phyloP scores from a whole-genome alignment of 768 basidiomycete genomes.

The Trametes cubensis region DNA sequence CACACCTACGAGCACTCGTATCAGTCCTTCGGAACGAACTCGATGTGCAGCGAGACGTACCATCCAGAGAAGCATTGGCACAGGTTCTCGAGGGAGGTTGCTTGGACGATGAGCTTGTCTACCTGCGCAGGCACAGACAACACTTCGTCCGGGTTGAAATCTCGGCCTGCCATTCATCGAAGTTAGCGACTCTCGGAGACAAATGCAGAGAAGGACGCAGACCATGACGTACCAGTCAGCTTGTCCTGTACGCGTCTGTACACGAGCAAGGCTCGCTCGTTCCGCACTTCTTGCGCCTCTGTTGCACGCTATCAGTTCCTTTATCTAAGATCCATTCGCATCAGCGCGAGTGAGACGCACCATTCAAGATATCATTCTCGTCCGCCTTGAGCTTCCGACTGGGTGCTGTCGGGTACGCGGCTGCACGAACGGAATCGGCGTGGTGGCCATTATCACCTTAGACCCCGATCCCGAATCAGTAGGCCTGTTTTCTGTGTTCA shows the following conservation, averaged over 20 bases:
- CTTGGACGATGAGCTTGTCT: constrained; percentile 89
- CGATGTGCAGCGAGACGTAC: constrained; percentile 42
- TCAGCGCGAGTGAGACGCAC: constrained; percentile 44
- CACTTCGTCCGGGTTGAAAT: constrained; percentile 84
- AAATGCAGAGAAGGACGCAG: neutral
- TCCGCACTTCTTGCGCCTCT: constrained; percentile 82
- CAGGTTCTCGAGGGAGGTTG: constrained; percentile 91
- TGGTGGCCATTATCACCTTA: constrained; percentile 19
- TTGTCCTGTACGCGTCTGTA: constrained; percentile 96
- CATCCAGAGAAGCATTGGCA: constrained; percentile 97
- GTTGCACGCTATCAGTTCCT: constrained; percentile 30
- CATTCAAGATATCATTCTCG: constrained; percentile 92
- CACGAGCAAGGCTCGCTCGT: constrained; percentile 86
- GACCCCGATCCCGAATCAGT: neutral
- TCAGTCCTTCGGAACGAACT: neutral
- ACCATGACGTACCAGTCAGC: constrained; percentile 68
- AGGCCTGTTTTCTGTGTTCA: neutral
- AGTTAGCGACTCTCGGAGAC: neutral
- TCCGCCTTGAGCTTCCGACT: constrained; percentile 84
- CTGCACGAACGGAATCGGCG: constrained; percentile 61
- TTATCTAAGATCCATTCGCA: neutral
- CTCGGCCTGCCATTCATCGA: constrained; percentile 59
- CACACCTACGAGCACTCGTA: constrained; percentile 50
- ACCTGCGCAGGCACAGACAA: constrained; percentile 85
- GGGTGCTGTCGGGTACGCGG: constrained; percentile 78